Evolutionary conservation across 1,284 basidiomycete species (phyloP), one percentile per base, ranked within the genome.

Genomic region (Tetrapyrgos nigripes): DNA sequence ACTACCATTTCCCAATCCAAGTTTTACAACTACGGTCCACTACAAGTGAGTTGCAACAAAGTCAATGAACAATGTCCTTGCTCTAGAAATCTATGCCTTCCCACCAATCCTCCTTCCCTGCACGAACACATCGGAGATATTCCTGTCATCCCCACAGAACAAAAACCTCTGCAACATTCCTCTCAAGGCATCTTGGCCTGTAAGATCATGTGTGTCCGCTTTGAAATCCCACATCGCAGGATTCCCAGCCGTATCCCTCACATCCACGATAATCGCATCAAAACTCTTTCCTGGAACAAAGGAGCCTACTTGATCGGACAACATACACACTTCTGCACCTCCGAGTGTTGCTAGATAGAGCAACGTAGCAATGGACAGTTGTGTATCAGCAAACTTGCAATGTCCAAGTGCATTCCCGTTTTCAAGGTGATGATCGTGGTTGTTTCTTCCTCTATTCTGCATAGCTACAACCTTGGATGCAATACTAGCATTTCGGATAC

Each of bases 271-370:
- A 11, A 98, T 76, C 1, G 96, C 96, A 72, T 99, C 96, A 70
- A 98, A 98, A 62, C 88, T 88, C 75, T 94, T 96, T 2, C 94
- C 94, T 0, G 81, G 79, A 24, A 78, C 79, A 58, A 99, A 91
- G 26, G 88, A 90, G 9, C 96, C 97, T n/a, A 94, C 82, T 37
- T 80, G 80, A 47, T 85, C 72, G 37, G 86, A 82, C 28, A 98
- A 74, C 52, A 83, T 81, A 69, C 94, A 96, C 0, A 98, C 87
- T 31, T 88, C 80, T 0, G 97, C 97, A 1, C 97, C 97, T 43
- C 97, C 96, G 27, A 92, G 78, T 2, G 96, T 99, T 9, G 97
- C 96, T 48, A 98, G 87, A 77, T 94, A 92, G 63, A 97, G 82
- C 48, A 98, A 80, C 1, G 93, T 88, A 6, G 92, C 78, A 40